Conservation (phyloP, 2,329 filamentous ascomycete genomes). For the Verticillium nubilum region DNA sequence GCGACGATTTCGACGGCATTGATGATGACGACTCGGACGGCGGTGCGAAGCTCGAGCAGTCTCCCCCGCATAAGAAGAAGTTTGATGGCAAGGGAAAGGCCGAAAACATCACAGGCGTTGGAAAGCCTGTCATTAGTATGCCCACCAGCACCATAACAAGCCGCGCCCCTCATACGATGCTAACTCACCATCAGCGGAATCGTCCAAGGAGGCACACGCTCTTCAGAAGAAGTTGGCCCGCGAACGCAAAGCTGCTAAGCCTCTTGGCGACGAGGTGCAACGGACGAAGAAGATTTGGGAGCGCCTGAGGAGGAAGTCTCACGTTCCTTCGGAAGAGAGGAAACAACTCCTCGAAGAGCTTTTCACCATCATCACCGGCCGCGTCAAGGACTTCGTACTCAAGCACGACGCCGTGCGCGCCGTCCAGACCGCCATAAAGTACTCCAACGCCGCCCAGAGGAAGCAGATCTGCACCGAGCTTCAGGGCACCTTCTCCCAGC, state of each 20-base stretch:
- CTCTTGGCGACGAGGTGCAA: constrained; percentile 81
- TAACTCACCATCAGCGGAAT: constrained; percentile 1
- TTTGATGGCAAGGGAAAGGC: constrained; percentile 15
- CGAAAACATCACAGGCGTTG: constrained; percentile 19
- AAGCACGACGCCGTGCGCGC: constrained; percentile 98
- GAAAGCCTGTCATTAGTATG: neutral
- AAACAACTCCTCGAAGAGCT: constrained; percentile 83
- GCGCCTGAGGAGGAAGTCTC: constrained; percentile 83
- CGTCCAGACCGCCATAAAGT: constrained; percentile 95
- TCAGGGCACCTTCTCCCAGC: constrained; percentile 72
- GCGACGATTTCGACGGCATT: constrained; percentile 30
- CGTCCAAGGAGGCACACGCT: constrained; percentile 77
- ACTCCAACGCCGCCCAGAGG: constrained; percentile 78
- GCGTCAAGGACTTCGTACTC: constrained; percentile 92
- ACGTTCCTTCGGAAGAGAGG: constrained; percentile 84
- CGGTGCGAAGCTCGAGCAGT: constrained; percentile 36
- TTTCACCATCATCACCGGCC: constrained; percentile 84
- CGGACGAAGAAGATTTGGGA: constrained; percentile 98
- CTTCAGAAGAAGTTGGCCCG: constrained; percentile 86
- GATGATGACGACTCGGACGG: constrained; percentile 47
- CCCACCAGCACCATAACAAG: neutral
- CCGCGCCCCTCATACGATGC: neutral
- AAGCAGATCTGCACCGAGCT: constrained; percentile 84
- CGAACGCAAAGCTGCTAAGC: constrained; percentile 89
- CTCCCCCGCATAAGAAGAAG: constrained; percentile 25